Conservation (phyloP, 306 rosid species). For the Vicia faba region DNA sequence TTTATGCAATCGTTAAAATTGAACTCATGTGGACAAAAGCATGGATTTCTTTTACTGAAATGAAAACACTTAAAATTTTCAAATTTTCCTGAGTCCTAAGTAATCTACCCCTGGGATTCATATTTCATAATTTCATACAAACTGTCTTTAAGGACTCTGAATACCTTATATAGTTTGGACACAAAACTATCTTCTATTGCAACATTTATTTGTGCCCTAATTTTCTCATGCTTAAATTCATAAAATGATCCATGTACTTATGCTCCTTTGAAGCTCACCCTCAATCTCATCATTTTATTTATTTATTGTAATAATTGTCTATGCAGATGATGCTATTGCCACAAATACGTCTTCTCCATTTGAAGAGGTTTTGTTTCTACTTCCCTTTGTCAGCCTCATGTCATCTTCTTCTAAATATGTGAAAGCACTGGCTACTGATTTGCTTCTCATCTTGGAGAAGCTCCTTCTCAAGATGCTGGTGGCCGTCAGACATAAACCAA, state of each 20-base stretch:
- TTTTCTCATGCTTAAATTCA: conserved; percentile 28
- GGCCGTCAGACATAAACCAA: conserved; percentile 45
- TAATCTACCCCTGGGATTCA: conserved; percentile 7
- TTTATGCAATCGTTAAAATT: conserved; percentile 31
- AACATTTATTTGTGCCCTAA: conserved; percentile 20
- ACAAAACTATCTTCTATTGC: conserved; percentile 3
- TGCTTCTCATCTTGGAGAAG: conserved; percentile 69
- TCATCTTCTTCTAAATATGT: conserved; percentile 88
- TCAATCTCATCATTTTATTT: conserved; percentile 10
- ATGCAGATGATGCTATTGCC: conserved; percentile 60
- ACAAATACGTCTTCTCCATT: conserved; percentile 43
- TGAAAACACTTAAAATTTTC: conserved; percentile 4
- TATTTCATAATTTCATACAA: conserved; percentile 9
- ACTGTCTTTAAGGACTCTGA: conserved; percentile 25
- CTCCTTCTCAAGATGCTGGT: conserved; percentile 49
- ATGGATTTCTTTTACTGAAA: conserved; percentile 17
- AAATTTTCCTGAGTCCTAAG: conserved; percentile 12
- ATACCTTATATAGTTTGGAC: conserved; percentile 11
- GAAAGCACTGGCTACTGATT: conserved; percentile 71
- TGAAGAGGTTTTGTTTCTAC: conserved; percentile 78
- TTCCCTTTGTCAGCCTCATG: conserved; percentile 79
- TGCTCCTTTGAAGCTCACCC: conserved; percentile 29
- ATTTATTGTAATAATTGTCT: conserved; percentile 28
- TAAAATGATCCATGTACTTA: conserved; percentile 17
- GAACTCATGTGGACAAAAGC: conserved; percentile 10